Evolutionary conservation across 2,329 filamentous ascomycete genomes (phyloP).

Genomic region (Dendryphion nanum): DNA sequence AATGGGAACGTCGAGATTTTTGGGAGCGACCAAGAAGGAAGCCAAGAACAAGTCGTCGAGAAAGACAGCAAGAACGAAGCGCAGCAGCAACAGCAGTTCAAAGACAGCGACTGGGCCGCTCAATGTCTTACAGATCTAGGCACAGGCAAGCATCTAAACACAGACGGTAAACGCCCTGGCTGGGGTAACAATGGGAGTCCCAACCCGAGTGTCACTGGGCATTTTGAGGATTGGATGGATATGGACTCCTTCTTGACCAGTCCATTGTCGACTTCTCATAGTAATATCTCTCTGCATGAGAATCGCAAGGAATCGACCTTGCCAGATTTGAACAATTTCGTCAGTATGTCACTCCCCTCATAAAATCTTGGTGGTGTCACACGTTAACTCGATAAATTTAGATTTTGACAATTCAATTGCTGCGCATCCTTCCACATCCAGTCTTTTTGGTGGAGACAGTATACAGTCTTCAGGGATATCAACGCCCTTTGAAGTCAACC

Average conservation of each 20-base stretch:
- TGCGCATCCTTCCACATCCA: background rate
- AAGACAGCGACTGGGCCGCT: conserved; percentile 1
- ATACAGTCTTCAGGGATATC: background rate
- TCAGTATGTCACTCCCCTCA: background rate
- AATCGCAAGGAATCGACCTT: background rate
- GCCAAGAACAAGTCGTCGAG: background rate
- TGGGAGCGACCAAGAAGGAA: background rate
- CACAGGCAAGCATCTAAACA: background rate
- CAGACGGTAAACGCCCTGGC: background rate
- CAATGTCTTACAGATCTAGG: conserved; percentile 1
- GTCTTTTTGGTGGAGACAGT: background rate
- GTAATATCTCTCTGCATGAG: background rate
- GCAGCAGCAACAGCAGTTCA: background rate
- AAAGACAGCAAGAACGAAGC: background rate
- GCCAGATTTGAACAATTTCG: conserved; percentile 1
- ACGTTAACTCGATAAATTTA: background rate
- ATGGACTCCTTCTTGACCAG: background rate
- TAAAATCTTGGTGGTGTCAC: background rate
- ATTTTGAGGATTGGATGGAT: conserved; percentile 1
- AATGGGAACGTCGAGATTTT: background rate
- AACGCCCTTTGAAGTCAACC: background rate
- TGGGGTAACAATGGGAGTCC: background rate
- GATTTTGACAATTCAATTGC: background rate
- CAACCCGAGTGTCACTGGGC: background rate
- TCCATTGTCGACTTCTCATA: background rate